Conservation (phyloP, 208 protist species). For the Acanthamoeba lenticulata region DNA sequence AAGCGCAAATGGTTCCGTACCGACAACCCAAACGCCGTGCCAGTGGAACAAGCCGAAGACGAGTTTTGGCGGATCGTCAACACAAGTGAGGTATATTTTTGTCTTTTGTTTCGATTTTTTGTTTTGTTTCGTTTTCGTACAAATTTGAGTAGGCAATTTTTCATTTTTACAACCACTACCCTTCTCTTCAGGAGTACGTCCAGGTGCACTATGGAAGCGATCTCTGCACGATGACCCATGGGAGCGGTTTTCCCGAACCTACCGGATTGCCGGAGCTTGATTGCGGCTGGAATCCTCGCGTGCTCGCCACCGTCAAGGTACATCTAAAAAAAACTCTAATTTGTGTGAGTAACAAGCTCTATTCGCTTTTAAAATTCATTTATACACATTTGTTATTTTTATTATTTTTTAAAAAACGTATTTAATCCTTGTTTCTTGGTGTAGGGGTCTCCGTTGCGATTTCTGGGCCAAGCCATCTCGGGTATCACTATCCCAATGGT, state of each 20-base stretch:
- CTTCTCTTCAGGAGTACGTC: conserved; percentile 45
- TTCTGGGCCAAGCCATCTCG: conserved; percentile 50
- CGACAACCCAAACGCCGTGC: not conserved
- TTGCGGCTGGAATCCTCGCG: conserved; percentile 70
- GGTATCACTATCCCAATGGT: conserved; percentile 79
- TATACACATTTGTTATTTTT: too few species aligned
- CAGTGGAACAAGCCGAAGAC: conserved; percentile 42
- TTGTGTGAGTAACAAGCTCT: too few species aligned
- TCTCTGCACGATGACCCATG: conserved; percentile 67
- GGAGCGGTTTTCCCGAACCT: conserved; percentile 68
- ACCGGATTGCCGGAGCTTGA: conserved; percentile 1
- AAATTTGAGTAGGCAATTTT: not conserved
- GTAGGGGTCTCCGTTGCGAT: conserved; percentile 58
- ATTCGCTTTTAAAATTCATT: too few species aligned
- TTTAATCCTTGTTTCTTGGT: too few species aligned
- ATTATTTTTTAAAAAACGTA: too few species aligned
- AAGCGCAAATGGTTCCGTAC: conserved; percentile 74
- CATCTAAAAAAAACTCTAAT: too few species aligned
- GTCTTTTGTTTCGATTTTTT: not conserved
- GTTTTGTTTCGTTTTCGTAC: not conserved
- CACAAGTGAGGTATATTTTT: conserved; percentile 48
- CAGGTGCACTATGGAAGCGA: conserved; percentile 79
- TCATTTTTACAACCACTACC: not conserved
- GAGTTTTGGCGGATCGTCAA: conserved; percentile 69
- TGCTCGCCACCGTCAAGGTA: conserved; percentile 60